Percentiles rank a stretch among this genome's conserved stretches.
Conservation (phyloP, 2,329 filamentous ascomycete species). For the Didymosphaeria variabile region DNA sequence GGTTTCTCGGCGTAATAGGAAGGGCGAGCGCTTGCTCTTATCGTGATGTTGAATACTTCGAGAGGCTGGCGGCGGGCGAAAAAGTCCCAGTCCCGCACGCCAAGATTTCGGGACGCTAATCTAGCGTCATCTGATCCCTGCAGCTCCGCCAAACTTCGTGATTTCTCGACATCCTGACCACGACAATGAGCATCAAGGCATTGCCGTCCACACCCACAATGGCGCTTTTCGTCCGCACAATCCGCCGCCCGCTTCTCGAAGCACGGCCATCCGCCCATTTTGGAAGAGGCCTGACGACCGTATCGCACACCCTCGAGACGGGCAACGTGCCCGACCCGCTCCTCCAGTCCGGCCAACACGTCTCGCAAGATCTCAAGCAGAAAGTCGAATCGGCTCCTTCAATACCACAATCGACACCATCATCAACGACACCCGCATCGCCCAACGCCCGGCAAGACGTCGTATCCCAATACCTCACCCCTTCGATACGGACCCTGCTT, state of each 20-base stretch:
- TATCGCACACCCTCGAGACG: conserved; percentile 50
- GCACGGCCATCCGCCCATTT: conserved; percentile 64
- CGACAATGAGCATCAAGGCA: conserved; percentile 21
- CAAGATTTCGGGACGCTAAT: conserved; percentile 25
- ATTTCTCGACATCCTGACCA: conserved; percentile 10
- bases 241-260: conserved; percentile 71
- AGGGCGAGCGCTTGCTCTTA: conserved; percentile 13
- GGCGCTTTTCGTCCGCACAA: conserved; percentile 59
- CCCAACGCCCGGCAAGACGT: conserved; percentile 36
- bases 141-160: conserved; percentile 23
- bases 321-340: conserved; percentile 49
- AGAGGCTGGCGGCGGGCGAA: conserved; percentile 1
- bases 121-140: conserved; percentile 27
- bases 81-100: conserved; percentile 14
- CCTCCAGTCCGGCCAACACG: conserved; percentile 59
- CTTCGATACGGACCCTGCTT: conserved; percentile 69
- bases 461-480: conserved; percentile 55
- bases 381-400: conserved; percentile 30
- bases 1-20: not conserved
- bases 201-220: conserved; percentile 31
- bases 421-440: conserved; percentile 17
- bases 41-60: conserved; percentile 17
- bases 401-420: conserved; percentile 27
- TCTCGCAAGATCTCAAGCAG: conserved; percentile 35
- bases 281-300: conserved; percentile 57